Evolutionary conservation across 116 monocot genomes (phyloP), one percentile per base, ranked within the genome.

Genomic region (Thalassia testudinum): DNA sequence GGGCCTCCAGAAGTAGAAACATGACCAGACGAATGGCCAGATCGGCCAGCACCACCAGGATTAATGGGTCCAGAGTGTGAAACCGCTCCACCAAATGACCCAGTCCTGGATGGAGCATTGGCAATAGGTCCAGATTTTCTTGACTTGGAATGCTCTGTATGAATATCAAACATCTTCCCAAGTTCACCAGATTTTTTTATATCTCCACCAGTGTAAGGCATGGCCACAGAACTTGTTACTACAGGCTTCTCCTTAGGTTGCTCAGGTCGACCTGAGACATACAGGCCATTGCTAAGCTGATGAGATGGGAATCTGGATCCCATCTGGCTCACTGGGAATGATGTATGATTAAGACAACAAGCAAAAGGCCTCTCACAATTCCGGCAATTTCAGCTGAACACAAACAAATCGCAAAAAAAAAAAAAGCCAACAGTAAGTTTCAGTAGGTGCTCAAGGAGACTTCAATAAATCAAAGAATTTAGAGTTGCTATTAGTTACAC

Each of bases 261-360:
- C 77, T 91, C 91, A 49, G 86, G 91, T 21, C 82, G 70, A 42
- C 91, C 91, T 27, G 91, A 91, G 23, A 91, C 91, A 53, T 86
- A 91, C 48, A 91, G 74, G 61, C 91, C 91, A 79, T 82, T 91
- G 74, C 86, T 82, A 34, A 91, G 82, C 73, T 91, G 91, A 79
- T 91, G 91, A 42, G 91, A 85, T 28, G 86, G 79, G 58, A 86
- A 91, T 69, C 91, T 73, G 24, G 91, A 91, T 63, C 85, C 91
- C 91, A 91, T 90, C 22, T 37, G 18, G 16, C 30, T 23, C 16
- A 26, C 7, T 57, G 2, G 45, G 15, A 45, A 34, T 10, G 6
- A 5, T 10, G 3, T 10, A 10, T 10, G 6, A 34, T n/a, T n/a
- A n/a, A n/a, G n/a, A 34, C 3, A 34, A 34, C 10, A 34, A 5